These are phyloP conservation scores for Phaeosphaeria sp. DNA, from an alignment of 2,329 filamentous ascomycete species.

Conservation along the genomic window DNA sequence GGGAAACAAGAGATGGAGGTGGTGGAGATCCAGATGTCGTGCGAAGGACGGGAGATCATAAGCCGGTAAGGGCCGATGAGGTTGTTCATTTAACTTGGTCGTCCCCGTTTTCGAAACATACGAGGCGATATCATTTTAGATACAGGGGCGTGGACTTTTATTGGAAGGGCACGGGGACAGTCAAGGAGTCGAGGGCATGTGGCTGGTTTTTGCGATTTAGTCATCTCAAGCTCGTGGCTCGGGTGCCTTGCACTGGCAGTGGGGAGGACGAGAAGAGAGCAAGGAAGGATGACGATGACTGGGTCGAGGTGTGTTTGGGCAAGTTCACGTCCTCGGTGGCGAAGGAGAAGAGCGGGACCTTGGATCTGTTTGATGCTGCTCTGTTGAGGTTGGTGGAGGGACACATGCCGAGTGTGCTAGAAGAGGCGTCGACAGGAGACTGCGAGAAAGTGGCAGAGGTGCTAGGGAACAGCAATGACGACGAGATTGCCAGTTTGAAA, in stretches of 20 bases:
- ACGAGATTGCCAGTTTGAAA: conserved; percentile 20
- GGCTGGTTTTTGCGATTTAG: conserved; percentile 32
- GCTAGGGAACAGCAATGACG: conserved; percentile 4
- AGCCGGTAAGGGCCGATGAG: conserved; percentile 21
- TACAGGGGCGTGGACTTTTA: conserved; percentile 38
- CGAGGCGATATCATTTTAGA: conserved; percentile 38
- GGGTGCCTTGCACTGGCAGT: conserved; percentile 10
- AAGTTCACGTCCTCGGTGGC: conserved; percentile 38
- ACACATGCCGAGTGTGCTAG: conserved; percentile 8
- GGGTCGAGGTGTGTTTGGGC: conserved; percentile 32
- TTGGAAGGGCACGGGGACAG: conserved; percentile 45
- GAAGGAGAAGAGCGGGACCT: conserved; percentile 30
- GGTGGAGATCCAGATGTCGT: conserved; percentile 30
- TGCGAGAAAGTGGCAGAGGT: background rate
- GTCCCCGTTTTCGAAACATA: conserved; percentile 30
- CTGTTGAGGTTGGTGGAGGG: conserved; percentile 26
- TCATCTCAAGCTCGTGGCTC: conserved; percentile 42
- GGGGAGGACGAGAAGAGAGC: background rate
- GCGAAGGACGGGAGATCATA: background rate
- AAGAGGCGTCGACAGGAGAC: background rate
- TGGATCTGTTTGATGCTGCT: conserved; percentile 35
- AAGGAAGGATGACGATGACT: background rate
- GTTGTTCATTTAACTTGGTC: conserved; percentile 35
- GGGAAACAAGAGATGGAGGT: conserved; percentile 11
- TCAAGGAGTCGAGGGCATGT: conserved; percentile 27